phyloP scores from a whole-genome alignment of 139 green algal genomes.

The Coccomyxa sp. region DNA sequence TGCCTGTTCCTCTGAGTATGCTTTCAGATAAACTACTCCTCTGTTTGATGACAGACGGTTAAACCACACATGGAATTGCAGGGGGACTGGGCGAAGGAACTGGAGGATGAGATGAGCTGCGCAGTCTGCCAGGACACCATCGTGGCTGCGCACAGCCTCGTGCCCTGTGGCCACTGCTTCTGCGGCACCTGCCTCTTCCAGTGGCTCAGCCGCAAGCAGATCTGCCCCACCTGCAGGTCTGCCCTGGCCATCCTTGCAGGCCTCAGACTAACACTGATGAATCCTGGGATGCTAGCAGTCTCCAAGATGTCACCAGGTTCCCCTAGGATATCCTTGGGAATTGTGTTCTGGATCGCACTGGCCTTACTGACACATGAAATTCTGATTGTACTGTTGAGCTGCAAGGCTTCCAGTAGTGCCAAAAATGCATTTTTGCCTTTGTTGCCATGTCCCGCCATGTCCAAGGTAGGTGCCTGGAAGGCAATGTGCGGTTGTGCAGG shows the following conservation, averaged over 20 bases:
- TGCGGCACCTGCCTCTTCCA: slow-evolving; percentile 30
- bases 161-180: slow-evolving; percentile 37
- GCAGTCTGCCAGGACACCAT: slow-evolving; percentile 26
- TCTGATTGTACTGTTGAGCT: neutral
- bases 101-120: slow-evolving; percentile 14
- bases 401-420: neutral
- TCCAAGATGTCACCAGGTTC: too few relatives aligned
- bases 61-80: too few relatives aligned
- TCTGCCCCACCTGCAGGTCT: slow-evolving; percentile 32
- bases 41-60: too few relatives aligned
- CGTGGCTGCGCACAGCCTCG: slow-evolving; percentile 26
- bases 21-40: too few relatives aligned
- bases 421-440: neutral
- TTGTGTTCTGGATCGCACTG: too few relatives aligned
- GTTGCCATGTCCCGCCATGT: neutral
- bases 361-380: neutral
- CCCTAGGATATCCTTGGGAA: too few relatives aligned
- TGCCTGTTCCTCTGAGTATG: too few relatives aligned
- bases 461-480: neutral
- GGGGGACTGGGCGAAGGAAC: too few relatives aligned
- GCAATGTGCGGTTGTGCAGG: neutral
- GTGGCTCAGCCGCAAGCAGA: slow-evolving; percentile 22
- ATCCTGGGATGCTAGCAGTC: too few relatives aligned
- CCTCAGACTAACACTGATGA: neutral
- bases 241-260: neutral